These are phyloP conservation scores for Linaria vulgaris DNA, from an alignment of 257 asterid genomes.

Conservation along the genomic window DNA sequence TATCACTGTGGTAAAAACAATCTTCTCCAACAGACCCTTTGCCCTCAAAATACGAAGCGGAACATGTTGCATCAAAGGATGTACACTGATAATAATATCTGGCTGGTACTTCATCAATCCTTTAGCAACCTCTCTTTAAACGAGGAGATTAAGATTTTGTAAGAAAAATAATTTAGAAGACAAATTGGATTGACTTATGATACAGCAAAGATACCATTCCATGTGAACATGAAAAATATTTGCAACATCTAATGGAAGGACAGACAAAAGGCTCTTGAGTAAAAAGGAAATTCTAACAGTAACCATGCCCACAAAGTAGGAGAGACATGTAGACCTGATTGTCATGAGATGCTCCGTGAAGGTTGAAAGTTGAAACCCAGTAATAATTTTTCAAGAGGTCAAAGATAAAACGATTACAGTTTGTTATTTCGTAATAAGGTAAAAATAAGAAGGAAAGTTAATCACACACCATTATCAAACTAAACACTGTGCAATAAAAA, in stretches of 20 bases:
- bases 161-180: background rate
- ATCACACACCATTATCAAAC: background rate
- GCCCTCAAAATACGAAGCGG: slow-evolving; percentile 92
- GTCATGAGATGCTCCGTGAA: background rate
- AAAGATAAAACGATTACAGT: background rate
- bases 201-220: background rate
- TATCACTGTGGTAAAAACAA: slow-evolving; percentile 87
- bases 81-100: slow-evolving; percentile 94
- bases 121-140: slow-evolving; percentile 83
- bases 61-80: slow-evolving; percentile 98
- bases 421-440: background rate
- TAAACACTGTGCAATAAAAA: background rate
- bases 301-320: background rate
- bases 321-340: background rate
- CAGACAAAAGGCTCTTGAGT: background rate
- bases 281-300: background rate
- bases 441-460: background rate
- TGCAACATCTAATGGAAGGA: slow-evolving; percentile 7
- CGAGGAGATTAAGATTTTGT: slow-evolving; percentile 23
- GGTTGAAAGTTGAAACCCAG: too few species aligned
- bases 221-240: slow-evolving; percentile 1
- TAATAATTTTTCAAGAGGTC: background rate
- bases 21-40: slow-evolving; percentile 90
- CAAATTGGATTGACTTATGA: background rate
- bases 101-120: slow-evolving; percentile 97